These are phyloP conservation scores for Taiwanofungus camphoratus DNA, from an alignment of 1,284 basidiomycete genomes.

Conservation along the genomic window DNA sequence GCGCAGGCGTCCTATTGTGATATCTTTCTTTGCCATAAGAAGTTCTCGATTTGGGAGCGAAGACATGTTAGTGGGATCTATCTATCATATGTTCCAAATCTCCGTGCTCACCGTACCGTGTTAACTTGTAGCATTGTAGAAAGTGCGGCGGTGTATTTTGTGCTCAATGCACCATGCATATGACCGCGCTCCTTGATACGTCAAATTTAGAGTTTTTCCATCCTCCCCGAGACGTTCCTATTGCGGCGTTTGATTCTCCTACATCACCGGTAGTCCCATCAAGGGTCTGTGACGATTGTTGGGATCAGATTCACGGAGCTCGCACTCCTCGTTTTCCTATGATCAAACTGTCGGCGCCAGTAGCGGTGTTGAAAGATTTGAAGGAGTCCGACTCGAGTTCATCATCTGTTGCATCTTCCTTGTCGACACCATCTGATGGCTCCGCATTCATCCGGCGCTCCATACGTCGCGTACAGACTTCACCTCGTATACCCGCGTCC, in stretches of 20 bases:
- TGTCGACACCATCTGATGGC: slow-evolving; percentile 31
- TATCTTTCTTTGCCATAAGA: slow-evolving; percentile 59
- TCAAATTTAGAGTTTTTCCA: slow-evolving; percentile 61
- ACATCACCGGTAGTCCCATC: slow-evolving; percentile 43
- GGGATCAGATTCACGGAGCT: slow-evolving; percentile 58
- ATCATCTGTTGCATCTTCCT: slow-evolving; percentile 30
- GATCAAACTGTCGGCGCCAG: slow-evolving; percentile 30
- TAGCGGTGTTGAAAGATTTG: slow-evolving; percentile 32
- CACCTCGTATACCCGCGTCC: slow-evolving; percentile 28
- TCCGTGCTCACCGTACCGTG: slow-evolving; percentile 19
- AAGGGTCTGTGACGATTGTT: slow-evolving; percentile 71
- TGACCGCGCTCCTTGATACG: slow-evolving; percentile 59
- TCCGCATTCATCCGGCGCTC: slow-evolving; percentile 22
- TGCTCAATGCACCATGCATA: slow-evolving; percentile 46
- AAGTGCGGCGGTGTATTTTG: slow-evolving; percentile 79
- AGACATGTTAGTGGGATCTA: slow-evolving; percentile 53
- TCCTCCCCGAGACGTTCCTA: slow-evolving; percentile 59
- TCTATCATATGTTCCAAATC: slow-evolving; percentile 12
- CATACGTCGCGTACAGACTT: slow-evolving; percentile 20
- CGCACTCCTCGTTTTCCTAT: slow-evolving; percentile 31
- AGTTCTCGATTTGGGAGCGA: slow-evolving; percentile 63
- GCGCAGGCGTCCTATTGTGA: slow-evolving; percentile 56
- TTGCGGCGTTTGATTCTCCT: slow-evolving; percentile 49
- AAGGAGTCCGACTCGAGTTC: slow-evolving; percentile 25
- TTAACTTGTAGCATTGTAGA: slow-evolving; percentile 64